These are phyloP conservation scores for Hyaloscypha hepaticicola DNA, from an alignment of 495 filamentous ascomycete genomes.

Conservation along the genomic window DNA sequence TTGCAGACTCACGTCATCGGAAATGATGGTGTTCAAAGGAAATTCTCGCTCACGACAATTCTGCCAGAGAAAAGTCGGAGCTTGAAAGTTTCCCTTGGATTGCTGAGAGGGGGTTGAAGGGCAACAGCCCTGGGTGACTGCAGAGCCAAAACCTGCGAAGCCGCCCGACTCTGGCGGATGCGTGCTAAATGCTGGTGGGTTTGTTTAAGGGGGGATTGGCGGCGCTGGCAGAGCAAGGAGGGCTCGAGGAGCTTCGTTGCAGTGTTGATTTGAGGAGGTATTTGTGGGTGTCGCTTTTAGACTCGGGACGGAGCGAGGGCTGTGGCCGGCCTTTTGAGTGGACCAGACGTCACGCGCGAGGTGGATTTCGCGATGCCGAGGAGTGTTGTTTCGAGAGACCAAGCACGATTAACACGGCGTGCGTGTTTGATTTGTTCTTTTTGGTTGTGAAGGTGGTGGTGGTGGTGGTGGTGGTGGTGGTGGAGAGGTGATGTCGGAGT, in stretches of 20 bases:
- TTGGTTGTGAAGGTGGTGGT: background rate
- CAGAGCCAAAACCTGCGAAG: constrained; percentile 4
- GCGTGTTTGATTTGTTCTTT: background rate
- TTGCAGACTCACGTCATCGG: constrained; percentile 50
- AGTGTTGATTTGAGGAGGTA: background rate
- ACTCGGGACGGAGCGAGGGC: background rate
- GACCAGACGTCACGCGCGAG: background rate
- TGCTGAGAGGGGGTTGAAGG: background rate
- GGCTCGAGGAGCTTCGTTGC: background rate
- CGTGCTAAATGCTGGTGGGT: background rate
- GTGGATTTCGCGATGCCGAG: background rate
- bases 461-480: background rate
- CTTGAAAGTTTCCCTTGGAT: constrained; percentile 33
- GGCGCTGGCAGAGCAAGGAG: background rate
- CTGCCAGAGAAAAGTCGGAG: constrained; percentile 38
- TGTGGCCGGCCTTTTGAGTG: background rate
- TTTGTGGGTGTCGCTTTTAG: background rate
- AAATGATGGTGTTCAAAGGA: constrained; percentile 35
- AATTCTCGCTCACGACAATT: constrained; percentile 43
- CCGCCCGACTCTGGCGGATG: background rate
- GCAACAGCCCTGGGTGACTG: constrained; percentile 19
- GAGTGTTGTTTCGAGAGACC: background rate
- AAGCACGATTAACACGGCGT: background rate
- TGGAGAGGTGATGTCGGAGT: background rate
- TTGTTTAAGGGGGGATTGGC: background rate